Evolutionary conservation across 495 filamentous ascomycete species (phyloP).

Genomic region (Filosporella fistucella): DNA sequence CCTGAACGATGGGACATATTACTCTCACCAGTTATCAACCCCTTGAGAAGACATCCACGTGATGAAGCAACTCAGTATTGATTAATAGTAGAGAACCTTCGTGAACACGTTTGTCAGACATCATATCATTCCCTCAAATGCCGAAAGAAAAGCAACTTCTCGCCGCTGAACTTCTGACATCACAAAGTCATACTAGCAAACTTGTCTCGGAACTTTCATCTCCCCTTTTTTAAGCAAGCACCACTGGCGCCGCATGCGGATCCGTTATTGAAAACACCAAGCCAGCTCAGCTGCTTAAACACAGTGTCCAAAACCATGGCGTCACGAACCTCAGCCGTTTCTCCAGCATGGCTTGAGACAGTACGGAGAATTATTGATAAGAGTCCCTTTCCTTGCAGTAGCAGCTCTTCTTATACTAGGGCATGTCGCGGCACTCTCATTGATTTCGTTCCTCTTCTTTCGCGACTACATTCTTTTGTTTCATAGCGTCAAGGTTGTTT

Average conservation of each 20-base stretch:
- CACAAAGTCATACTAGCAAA: too few relatives aligned
- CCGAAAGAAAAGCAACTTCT: too few relatives aligned
- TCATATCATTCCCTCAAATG: too few relatives aligned
- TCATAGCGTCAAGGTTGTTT: neutral
- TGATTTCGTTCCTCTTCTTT: neutral
- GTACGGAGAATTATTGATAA: neutral
- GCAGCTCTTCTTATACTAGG: neutral
- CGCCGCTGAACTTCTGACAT: too few relatives aligned
- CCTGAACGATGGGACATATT: too few relatives aligned
- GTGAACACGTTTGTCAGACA: too few relatives aligned
- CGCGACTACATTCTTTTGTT: neutral
- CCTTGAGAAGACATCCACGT: too few relatives aligned
- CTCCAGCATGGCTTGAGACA: neutral
- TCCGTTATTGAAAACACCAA: neutral
- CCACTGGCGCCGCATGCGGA: neutral
- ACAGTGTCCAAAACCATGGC: neutral
- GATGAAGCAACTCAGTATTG: too few relatives aligned
- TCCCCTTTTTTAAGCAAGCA: neutral
- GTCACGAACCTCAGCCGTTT: neutral
- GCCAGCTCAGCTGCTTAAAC: neutral
- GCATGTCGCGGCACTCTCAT: neutral
- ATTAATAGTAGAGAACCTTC: too few relatives aligned
- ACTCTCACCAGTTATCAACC: too few relatives aligned
- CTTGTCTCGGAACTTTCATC: neutral
- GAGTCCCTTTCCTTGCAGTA: neutral